A percentile compares a stretch with the other conserved stretches of the same genome.
Conservation (phyloP, 1,284 basidiomycete genomes). For the Clitocybe nebularis region DNA sequence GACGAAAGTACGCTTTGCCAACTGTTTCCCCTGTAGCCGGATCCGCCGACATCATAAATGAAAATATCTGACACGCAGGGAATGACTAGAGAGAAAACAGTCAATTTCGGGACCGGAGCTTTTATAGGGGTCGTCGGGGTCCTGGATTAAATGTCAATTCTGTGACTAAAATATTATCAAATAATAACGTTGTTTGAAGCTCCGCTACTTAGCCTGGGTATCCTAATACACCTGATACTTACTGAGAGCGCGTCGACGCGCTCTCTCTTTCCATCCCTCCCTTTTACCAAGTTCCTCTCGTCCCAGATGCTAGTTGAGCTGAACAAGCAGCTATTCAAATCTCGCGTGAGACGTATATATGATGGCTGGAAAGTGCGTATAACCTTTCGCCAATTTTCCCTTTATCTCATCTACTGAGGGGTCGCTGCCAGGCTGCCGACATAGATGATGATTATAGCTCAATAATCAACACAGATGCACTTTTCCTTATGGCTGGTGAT, state of each 20-base stretch:
- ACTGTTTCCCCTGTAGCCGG: too few species aligned
- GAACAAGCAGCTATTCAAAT: constrained; percentile 58
- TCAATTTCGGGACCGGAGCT: too few species aligned
- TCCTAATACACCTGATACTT: constrained; percentile 13
- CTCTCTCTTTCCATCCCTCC: constrained; percentile 13
- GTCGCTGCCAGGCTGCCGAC: constrained; percentile 52
- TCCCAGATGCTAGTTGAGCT: constrained; percentile 44
- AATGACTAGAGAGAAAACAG: too few species aligned
- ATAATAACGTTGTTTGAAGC: constrained; percentile 17
- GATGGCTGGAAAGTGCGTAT: constrained; percentile 73
- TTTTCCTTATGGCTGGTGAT: constrained; percentile 82
- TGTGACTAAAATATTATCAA: too few species aligned
- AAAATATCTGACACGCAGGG: too few species aligned
- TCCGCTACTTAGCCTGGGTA: too few species aligned
- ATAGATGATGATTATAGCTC: constrained; percentile 70
- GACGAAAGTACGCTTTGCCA: too few species aligned
- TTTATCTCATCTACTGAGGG: constrained; percentile 21
- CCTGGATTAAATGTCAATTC: too few species aligned
- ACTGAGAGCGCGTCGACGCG: constrained; percentile 30
- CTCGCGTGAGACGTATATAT: constrained; percentile 65
- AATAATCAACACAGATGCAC: constrained; percentile 62
- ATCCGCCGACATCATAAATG: too few species aligned
- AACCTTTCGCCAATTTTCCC: constrained; percentile 7
- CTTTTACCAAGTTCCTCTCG: constrained; percentile 11
- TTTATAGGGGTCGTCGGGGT: too few species aligned